A percentile compares a stretch with the other conserved stretches of the same genome.
These are phyloP conservation scores for Coemansia sp. DNA, from an alignment of 192 early-diverging fungal species.

Conservation along the genomic window DNA sequence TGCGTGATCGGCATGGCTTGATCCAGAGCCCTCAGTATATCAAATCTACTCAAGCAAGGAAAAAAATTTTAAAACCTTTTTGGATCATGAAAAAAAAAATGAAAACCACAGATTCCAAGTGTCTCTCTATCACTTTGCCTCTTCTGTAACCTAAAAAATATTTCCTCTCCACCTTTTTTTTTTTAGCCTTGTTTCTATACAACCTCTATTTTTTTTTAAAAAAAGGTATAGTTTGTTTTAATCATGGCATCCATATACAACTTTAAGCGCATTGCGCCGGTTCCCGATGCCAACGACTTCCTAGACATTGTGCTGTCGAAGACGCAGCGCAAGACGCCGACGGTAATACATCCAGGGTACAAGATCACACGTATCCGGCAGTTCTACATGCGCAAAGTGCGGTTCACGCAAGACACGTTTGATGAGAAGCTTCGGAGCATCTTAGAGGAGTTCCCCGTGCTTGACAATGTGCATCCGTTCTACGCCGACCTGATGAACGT, in stretches of 20 bases:
- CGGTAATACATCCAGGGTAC: constrained; percentile 95
- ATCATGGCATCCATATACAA: constrained; percentile 81
- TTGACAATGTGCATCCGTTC: constrained; percentile 99
- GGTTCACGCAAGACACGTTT: constrained; percentile 96
- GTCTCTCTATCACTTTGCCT: background rate
- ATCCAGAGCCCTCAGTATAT: no score
- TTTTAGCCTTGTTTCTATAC: background rate
- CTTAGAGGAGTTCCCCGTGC: constrained; percentile 94
- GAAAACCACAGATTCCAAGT: no score
- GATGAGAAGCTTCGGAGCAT: constrained; percentile 96
- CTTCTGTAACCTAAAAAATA: background rate
- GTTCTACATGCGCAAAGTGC: constrained; percentile 99
- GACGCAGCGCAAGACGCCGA: constrained; percentile 97
- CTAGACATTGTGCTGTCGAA: constrained; percentile 97
- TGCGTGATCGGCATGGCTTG: background rate
- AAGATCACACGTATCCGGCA: constrained; percentile 95
- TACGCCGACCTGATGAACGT: constrained; percentile 99
- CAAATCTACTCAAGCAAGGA: background rate
- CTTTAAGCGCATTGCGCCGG: constrained; percentile 96
- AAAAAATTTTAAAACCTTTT: constrained; percentile 4
- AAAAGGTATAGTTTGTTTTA: background rate
- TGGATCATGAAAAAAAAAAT: background rate
- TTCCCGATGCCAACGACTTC: constrained; percentile 89
- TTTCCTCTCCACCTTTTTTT: background rate
- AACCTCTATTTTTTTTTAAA: no score